Evolutionary conservation across 441 rosid species (phyloP), one percentile per base, ranked within the genome.

Genomic region (Omphalea diandra): DNA sequence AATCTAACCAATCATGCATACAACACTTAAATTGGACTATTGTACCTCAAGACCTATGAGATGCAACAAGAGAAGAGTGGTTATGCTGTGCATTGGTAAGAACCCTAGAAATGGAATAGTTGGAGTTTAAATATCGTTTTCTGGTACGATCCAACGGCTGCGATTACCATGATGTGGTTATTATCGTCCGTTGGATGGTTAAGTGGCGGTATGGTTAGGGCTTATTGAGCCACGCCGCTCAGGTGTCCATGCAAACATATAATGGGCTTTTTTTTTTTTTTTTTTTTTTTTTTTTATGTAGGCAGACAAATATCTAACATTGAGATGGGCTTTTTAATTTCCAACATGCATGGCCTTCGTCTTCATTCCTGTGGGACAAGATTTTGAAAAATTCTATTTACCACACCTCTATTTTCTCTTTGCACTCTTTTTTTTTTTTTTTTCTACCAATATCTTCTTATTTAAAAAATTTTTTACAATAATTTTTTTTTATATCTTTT

Each of bases 161-260:
- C 5, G 22, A 68, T 57, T 20, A 32, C 56, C 5, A 35, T 22
- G 27, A n/a, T 3, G 1, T 11, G 33, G 41, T 5, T 10, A 11
- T 26, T 68, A 43, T 40, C 17, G n/a, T 41, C 63, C 63, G 54
- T 68, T 68, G 53, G 71, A 68, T 68, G 24, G n/a, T 12, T 2
- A 22, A 44, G 29, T 56, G 4, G 49, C 12, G 12, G 15, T 44
- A 57, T 33, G 32, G 46, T 57, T 68, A 56, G 65, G 55, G 65
- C 32, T 68, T 65, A 49, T 6, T 63, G 18, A 4, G 14, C 0
- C 3, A 20, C 55, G 12, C 55, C 27, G 49, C 15, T 38, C 1
- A 1, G 29, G 65, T 11, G 12, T 9, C 27, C 9, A 20, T n/a
- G 52, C 26, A 2, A 62, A 40, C 2, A 62, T 36, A 0, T 24